Evolutionary conservation across 352 stramenopile species (phyloP).

Genomic region (Albugo laibachii): DNA sequence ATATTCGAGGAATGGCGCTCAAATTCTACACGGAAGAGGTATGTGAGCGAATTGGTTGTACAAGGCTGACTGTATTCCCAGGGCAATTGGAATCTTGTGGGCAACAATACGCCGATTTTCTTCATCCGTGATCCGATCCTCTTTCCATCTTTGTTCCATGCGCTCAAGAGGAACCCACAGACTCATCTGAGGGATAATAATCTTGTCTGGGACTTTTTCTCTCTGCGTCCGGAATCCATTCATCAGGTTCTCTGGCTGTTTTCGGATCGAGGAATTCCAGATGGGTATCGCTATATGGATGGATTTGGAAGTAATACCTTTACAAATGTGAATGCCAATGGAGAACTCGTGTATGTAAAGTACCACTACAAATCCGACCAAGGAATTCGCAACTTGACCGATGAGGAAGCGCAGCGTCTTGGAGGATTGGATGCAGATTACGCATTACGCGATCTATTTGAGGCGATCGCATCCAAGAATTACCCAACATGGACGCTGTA

Average conservation of each 20-base stretch:
- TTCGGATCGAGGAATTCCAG: conserved; percentile 61
- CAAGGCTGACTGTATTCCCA: neutral
- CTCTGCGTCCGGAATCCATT: conserved; percentile 54
- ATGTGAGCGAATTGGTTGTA: neutral
- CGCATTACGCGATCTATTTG: conserved; percentile 72
- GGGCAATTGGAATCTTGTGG: conserved; percentile 79
- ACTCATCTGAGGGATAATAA: conserved; percentile 66
- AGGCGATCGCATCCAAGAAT: conserved; percentile 45
- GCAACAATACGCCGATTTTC: conserved; percentile 83
- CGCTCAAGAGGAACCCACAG: conserved; percentile 70
- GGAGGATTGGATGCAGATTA: conserved; percentile 55
- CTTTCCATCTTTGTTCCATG: conserved; percentile 83
- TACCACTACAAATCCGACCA: conserved; percentile 83
- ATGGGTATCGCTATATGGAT: conserved; percentile 74
- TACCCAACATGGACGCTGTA: conserved; percentile 64
- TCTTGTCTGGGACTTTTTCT: conserved; percentile 79
- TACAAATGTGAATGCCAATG: conserved; percentile 48
- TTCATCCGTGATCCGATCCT: conserved; percentile 82
- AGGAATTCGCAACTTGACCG: conserved; percentile 51
- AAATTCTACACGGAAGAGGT: conserved; percentile 84
- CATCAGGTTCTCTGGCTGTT: conserved; percentile 75
- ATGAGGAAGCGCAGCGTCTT: conserved; percentile 39
- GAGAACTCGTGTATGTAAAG: conserved; percentile 62
- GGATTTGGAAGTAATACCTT: conserved; percentile 83
- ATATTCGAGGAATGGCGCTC: conserved; percentile 71